Evolutionary conservation across 768 basidiomycete species (phyloP).

Genomic region (Leccinellum rugosiceps): DNA sequence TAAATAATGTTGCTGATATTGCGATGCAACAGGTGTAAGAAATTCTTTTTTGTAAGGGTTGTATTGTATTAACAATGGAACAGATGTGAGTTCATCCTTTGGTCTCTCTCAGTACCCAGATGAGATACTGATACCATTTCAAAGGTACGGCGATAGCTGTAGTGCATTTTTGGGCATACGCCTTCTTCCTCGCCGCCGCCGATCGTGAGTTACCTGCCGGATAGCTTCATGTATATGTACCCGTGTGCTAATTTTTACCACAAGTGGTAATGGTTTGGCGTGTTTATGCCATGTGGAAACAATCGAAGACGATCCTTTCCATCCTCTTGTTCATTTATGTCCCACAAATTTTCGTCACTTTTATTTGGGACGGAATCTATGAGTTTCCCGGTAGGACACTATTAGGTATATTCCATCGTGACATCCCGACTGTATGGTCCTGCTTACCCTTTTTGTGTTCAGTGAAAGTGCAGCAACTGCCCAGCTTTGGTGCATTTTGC

Average conservation of each 20-base stretch:
- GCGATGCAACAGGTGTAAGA: constrained; percentile 4
- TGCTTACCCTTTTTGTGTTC: neutral
- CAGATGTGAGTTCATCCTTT: constrained; percentile 10
- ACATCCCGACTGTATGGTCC: neutral
- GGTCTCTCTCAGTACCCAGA: neutral
- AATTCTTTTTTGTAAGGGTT: neutral
- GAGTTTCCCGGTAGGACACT: neutral
- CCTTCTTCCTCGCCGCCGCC: constrained; percentile 11
- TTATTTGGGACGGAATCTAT: constrained; percentile 1
- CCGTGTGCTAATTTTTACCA: neutral
- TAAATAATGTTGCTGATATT: neutral
- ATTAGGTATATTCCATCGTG: neutral
- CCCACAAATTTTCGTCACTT: neutral
- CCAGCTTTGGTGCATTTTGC: neutral
- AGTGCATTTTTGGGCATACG: constrained; percentile 8
- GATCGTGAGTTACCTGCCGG: constrained; percentile 11
- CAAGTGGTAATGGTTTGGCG: constrained; percentile 5
- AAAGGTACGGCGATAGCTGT: constrained; percentile 2
- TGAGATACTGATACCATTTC: neutral
- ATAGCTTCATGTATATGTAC: neutral
- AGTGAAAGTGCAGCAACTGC: neutral
- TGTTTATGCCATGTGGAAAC: constrained; percentile 10
- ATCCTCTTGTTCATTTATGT: constrained; percentile 2
- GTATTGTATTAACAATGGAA: neutral
- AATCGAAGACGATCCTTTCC: constrained; percentile 3